These are phyloP conservation scores for Penicillium sp. DNA, from an alignment of 2,329 filamentous ascomycete species.

Conservation along the genomic window DNA sequence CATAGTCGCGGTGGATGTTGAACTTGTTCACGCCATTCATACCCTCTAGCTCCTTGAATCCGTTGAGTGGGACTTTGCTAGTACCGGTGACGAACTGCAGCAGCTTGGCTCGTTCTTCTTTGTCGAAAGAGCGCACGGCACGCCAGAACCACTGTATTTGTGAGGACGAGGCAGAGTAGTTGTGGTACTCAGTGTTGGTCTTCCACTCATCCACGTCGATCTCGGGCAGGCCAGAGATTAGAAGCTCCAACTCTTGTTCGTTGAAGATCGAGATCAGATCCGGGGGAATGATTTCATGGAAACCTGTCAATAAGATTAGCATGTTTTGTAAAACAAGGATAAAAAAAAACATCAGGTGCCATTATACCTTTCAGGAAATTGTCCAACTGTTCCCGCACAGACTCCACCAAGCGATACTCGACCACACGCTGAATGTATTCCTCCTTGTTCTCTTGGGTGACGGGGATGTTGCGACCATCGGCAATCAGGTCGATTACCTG, in stretches of 20 bases:
- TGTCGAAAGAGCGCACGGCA: slow-evolving; percentile 93
- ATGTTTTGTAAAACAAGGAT: background rate
- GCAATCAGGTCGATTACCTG: slow-evolving; percentile 82
- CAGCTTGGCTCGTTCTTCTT: slow-evolving; percentile 95
- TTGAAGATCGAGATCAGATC: slow-evolving; percentile 97
- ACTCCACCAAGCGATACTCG: slow-evolving; percentile 86
- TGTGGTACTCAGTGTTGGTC: slow-evolving; percentile 97
- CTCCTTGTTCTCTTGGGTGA: slow-evolving; percentile 97
- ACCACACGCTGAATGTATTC: slow-evolving; percentile 94
- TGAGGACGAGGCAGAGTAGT: slow-evolving; percentile 88
- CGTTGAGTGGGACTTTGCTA: slow-evolving; percentile 95
- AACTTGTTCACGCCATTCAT: slow-evolving; percentile 99
- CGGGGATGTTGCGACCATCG: slow-evolving; percentile 84
- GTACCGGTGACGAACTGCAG: slow-evolving; percentile 98
- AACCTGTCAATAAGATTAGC: slow-evolving; percentile 39
- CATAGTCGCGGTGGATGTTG: slow-evolving; percentile 98
- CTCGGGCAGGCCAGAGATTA: slow-evolving; percentile 95
- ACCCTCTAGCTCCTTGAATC: slow-evolving; percentile 97
- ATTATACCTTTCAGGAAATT: slow-evolving; percentile 71
- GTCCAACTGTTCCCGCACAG: slow-evolving; percentile 91
- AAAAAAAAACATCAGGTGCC: slow-evolving; percentile 36
- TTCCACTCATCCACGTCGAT: slow-evolving; percentile 99
- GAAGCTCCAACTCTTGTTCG: slow-evolving; percentile 91
- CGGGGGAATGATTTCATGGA: slow-evolving; percentile 96
- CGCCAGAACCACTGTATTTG: slow-evolving; percentile 99